These are phyloP conservation scores for Nemania diffusa DNA, from an alignment of 2,329 filamentous ascomycete species.

Conservation along the genomic window DNA sequence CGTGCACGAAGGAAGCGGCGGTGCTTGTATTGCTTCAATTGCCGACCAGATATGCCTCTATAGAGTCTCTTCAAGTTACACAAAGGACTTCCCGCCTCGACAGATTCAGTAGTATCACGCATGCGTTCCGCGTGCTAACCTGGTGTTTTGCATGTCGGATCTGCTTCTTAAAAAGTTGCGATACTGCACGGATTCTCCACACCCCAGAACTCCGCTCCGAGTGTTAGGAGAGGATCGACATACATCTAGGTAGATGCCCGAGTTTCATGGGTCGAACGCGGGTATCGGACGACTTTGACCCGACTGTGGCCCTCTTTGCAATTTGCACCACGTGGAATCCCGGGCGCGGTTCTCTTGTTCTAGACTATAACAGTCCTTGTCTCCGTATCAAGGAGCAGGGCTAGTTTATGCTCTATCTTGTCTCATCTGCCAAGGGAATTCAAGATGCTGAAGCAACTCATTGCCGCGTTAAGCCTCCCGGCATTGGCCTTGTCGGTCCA, in stretches of 20 bases:
- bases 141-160: slow-evolving; percentile 6
- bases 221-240: slow-evolving; percentile 10
- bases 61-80: slow-evolving; percentile 6
- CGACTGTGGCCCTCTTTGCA: slow-evolving; percentile 13
- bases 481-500: slow-evolving; percentile 12
- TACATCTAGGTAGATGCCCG: slow-evolving; percentile 7
- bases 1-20: neutral
- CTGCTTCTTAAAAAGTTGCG: slow-evolving; percentile 12
- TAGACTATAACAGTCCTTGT: slow-evolving; percentile 15
- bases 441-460: slow-evolving; percentile 14
- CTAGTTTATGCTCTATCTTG: slow-evolving; percentile 11
- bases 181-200: slow-evolving; percentile 12
- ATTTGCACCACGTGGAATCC: slow-evolving; percentile 3
- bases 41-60: neutral
- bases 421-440: slow-evolving; percentile 4
- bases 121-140: slow-evolving; percentile 9
- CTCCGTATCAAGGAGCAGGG: slow-evolving; percentile 1
- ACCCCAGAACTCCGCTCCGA: slow-evolving; percentile 13
- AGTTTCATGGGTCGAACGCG: slow-evolving; percentile 8
- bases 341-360: slow-evolving; percentile 11
- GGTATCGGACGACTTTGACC: slow-evolving; percentile 9
- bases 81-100: neutral
- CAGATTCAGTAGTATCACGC: slow-evolving; percentile 6
- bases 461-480: slow-evolving; percentile 12
- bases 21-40: slow-evolving; percentile 1